Evolutionary conservation across 2,329 filamentous ascomycete genomes (phyloP).

Genomic region (Hansfordia pulvinata): DNA sequence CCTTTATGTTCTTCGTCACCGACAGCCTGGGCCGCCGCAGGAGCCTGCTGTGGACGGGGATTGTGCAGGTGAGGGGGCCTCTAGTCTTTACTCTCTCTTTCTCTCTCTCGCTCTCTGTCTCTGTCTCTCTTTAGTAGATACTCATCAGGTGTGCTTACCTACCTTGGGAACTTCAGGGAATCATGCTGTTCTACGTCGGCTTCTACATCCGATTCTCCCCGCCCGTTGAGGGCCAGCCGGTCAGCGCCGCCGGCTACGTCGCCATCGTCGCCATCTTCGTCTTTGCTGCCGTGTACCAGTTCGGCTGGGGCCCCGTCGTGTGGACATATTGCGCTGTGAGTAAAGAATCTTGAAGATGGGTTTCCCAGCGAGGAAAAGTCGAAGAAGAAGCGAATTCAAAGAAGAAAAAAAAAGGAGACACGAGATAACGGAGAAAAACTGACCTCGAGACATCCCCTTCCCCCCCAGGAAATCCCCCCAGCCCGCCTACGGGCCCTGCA

Average conservation of each 20-base stretch:
- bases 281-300: slow-evolving; percentile 56
- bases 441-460: no score
- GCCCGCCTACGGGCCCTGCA: slow-evolving; percentile 52
- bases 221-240: slow-evolving; percentile 34
- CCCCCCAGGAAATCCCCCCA: slow-evolving; percentile 55
- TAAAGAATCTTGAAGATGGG: background rate
- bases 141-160: no score
- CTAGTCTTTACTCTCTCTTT: no score
- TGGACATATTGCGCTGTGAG: slow-evolving; percentile 59
- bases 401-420: no score
- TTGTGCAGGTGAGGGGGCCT: slow-evolving; percentile 45
- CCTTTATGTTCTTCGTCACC: slow-evolving; percentile 53
- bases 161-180: slow-evolving; percentile 8
- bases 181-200: slow-evolving; percentile 57
- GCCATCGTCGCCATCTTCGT: slow-evolving; percentile 60
- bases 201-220: slow-evolving; percentile 52
- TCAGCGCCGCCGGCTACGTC: slow-evolving; percentile 48
- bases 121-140: no score
- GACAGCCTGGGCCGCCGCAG: slow-evolving; percentile 54
- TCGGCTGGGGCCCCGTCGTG: slow-evolving; percentile 57
- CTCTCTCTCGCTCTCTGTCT: no score
- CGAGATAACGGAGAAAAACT: no score
- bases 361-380: background rate
- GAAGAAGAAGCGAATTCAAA: no score
- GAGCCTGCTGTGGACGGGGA: slow-evolving; percentile 49